Evolutionary conservation across 106 monocot species (phyloP), one percentile per base, ranked within the genome.

Genomic region (Platanthera zijinensis): DNA sequence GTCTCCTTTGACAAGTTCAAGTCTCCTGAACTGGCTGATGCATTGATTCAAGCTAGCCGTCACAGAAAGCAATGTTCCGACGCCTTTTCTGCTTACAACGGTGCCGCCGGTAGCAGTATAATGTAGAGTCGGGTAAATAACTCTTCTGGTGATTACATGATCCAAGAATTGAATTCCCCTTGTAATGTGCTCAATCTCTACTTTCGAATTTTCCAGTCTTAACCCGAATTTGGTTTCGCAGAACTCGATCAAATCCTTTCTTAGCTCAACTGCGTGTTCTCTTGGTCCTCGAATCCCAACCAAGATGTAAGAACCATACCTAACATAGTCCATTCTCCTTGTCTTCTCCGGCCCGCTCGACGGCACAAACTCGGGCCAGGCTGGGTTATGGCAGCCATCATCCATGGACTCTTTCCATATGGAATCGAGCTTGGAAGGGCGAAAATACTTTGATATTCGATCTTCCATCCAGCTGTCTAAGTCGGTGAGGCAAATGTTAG

Each of bases 281-380:
- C 91, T 84, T 17, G 93, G 91, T 18, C 96, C 96, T 69, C 96
- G 71, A n/a, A 97, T 85, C 17, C 96, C 94, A 74, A 97, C 77
- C 72, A 97, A 82, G 45, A 94, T 74, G 46, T 94, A 86, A 14
- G 91, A 89, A 9, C 96, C 93, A 51, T 91, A 89, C 10, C 96
- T 86, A 10, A 97, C 77, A 74, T 78, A 97, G 71, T 97, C 89
- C 93, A 97, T 91, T 61, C 81, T 88, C 80, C 85, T 82, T 0
- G 90, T 89, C 86, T 93, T 97, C 69, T 84, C 89, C 39, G 52
- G 84, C 77, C 93, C 93, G 49, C 86, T 83, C 0, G 96, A 63
- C 0, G 96, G 96, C 45, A 93, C 93, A 75, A 97, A 97, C 80
- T 97, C 96, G 2, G 94, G 96, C 96, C 96, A 94, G 4, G 93